A percentile compares a stretch with the other conserved stretches of the same genome.
These are phyloP conservation scores for Scheffersomyces insectosa DNA, from an alignment of 1,139 yeast species.

Conservation along the genomic window DNA sequence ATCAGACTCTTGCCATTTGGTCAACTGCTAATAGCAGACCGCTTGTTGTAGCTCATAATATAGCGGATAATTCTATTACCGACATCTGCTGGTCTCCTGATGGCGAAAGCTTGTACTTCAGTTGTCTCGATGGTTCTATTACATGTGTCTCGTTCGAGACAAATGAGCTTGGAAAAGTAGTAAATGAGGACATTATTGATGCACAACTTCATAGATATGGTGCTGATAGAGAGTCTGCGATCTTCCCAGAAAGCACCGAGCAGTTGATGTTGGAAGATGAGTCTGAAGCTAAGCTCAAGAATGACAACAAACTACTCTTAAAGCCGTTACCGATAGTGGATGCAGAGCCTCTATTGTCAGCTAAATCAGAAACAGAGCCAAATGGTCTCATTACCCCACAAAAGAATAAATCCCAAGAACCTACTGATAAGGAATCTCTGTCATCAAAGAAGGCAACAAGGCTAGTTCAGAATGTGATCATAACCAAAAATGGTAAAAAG, in stretches of 20 bases:
- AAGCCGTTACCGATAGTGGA: neutral
- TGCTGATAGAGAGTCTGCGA: constrained; percentile 78
- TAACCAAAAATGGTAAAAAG: constrained; percentile 79
- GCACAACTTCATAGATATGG: constrained; percentile 81
- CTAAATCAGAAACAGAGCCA: constrained; percentile 2
- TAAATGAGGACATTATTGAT: constrained; percentile 65
- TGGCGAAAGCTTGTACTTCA: constrained; percentile 68
- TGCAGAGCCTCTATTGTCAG: neutral
- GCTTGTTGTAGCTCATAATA: constrained; percentile 62
- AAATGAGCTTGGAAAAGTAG: constrained; percentile 72
- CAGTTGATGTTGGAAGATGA: constrained; percentile 74
- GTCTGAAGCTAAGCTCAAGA: constrained; percentile 27
- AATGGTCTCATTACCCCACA: neutral
- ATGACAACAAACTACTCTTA: constrained; percentile 17
- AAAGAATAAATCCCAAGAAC: constrained; percentile 3
- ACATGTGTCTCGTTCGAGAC: constrained; percentile 67
- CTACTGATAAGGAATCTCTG: constrained; percentile 1
- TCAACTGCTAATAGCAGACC: constrained; percentile 63
- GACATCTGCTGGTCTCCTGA: constrained; percentile 79
- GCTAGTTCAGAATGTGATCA: constrained; percentile 41
- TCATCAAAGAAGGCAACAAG: constrained; percentile 18
- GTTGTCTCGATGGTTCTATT: constrained; percentile 86
- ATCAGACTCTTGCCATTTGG: constrained; percentile 71
- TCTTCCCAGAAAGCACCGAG: constrained; percentile 83
- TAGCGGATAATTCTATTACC: constrained; percentile 63